Percentiles rank a stretch among this genome's conserved stretches.
Conservation (phyloP, 345 rosid genomes). For the Camelina laxa region DNA sequence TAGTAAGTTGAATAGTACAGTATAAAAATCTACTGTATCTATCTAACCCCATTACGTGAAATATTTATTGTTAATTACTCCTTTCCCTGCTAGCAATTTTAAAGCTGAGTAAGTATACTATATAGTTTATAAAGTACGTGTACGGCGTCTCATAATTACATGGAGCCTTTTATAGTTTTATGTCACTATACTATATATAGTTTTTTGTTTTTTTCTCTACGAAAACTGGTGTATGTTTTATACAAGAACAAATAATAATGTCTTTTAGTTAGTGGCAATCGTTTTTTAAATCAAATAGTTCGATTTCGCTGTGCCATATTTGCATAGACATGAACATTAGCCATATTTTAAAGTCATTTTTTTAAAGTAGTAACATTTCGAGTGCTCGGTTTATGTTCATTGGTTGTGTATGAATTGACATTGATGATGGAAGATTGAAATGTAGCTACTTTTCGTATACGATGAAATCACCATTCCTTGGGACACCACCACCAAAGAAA, state of each 20-base stretch:
- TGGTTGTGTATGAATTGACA: neutral
- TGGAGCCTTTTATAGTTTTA: neutral
- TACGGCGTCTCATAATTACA: neutral
- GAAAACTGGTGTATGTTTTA: neutral
- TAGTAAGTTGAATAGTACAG: neutral
- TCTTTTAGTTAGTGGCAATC: neutral
- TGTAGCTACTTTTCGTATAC: slow-evolving; percentile 9
- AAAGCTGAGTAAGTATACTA: too few species aligned
- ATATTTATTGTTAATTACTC: slow-evolving; percentile 16
- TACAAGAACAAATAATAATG: neutral
- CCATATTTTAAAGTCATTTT: neutral
- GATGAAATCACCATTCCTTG: slow-evolving; percentile 25
- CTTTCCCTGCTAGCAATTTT: neutral
- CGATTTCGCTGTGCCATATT: neutral
- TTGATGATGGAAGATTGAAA: slow-evolving; percentile 3
- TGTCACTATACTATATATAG: neutral
- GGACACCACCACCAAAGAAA: slow-evolving; percentile 3
- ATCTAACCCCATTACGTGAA: slow-evolving; percentile 18
- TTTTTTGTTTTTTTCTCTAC: neutral
- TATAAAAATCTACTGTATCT: neutral
- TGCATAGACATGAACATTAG: neutral
- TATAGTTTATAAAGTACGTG: neutral
- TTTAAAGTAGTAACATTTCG: too few species aligned
- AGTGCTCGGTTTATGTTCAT: too few species aligned
- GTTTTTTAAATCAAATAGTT: neutral